These are phyloP conservation scores for Sanguinoderma infundibulare DNA, from an alignment of 1,284 basidiomycete species.

Conservation along the genomic window DNA sequence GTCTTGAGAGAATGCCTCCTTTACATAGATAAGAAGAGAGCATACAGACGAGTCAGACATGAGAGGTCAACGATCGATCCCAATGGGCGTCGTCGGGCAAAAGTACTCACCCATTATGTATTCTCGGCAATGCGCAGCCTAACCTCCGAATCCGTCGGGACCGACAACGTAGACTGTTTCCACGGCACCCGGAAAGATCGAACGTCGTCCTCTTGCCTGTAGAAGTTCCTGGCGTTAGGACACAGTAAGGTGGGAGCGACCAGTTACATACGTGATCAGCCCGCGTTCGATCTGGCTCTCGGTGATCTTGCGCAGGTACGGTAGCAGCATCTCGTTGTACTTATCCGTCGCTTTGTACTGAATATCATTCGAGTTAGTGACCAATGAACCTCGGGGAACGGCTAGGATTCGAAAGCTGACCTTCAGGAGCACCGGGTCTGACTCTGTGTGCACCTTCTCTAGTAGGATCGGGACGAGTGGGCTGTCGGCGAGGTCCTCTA, in stretches of 20 bases:
- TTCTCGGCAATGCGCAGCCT: not conserved
- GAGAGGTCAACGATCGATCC: no score
- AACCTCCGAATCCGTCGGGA: constrained; percentile 11
- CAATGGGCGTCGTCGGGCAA: no score
- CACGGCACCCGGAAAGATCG: constrained; percentile 26
- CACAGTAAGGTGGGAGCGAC: not conserved
- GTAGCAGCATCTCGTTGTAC: constrained; percentile 39
- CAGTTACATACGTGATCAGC: constrained; percentile 40
- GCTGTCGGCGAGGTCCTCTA: constrained; percentile 41
- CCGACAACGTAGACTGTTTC: not conserved
- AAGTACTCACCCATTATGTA: not conserved
- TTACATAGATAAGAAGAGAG: not conserved
- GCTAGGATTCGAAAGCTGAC: no score
- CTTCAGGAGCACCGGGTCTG: constrained; percentile 37
- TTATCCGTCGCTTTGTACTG: constrained; percentile 41
- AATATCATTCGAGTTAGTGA: not conserved
- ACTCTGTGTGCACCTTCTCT: constrained; percentile 41
- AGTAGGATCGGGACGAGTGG: constrained; percentile 44
- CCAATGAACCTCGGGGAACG: not conserved
- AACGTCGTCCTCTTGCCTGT: constrained; percentile 32
- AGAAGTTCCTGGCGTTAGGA: not conserved
- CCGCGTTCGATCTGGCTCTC: constrained; percentile 41
- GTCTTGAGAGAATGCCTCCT: no score
- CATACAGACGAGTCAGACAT: not conserved
- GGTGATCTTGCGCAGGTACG: constrained; percentile 42